phyloP scores from a whole-genome alignment of 2,329 filamentous ascomycete species.

The Colletotrichum navitas region DNA sequence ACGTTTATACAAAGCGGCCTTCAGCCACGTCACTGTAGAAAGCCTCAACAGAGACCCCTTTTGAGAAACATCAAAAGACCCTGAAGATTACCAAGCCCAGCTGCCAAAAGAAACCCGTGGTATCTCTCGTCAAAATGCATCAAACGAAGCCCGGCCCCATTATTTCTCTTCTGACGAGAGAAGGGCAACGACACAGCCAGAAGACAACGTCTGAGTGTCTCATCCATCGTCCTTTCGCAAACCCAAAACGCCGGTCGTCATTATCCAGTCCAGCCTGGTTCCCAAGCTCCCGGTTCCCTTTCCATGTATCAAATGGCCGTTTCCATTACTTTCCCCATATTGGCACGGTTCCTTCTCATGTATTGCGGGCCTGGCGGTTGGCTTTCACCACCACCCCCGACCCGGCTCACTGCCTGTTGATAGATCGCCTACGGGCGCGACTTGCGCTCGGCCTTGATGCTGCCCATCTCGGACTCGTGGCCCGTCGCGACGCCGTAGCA shows the following conservation, averaged over 20 bases:
- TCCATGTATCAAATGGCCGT: not conserved
- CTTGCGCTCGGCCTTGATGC: slow-evolving; percentile 45
- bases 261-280: not conserved
- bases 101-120: slow-evolving; percentile 24
- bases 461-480: slow-evolving; percentile 48
- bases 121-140: slow-evolving; percentile 29
- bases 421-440: slow-evolving; percentile 7
- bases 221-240: not conserved
- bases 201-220: not conserved
- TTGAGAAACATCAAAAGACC: not conserved
- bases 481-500: slow-evolving; percentile 37
- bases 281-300: not conserved
- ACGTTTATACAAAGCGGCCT: not conserved
- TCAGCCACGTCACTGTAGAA: not conserved
- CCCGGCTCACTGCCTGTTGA: not conserved
- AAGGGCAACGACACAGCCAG: not conserved
- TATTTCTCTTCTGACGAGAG: not conserved
- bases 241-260: slow-evolving; percentile 34
- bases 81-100: not conserved
- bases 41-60: not conserved
- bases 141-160: not conserved
- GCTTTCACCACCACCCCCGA: not conserved
- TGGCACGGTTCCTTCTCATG: not conserved
- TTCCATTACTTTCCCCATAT: not conserved
- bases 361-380: not conserved